These are phyloP conservation scores for Mortierella hygrophila DNA, from an alignment of 192 early-diverging fungal genomes.

Conservation along the genomic window DNA sequence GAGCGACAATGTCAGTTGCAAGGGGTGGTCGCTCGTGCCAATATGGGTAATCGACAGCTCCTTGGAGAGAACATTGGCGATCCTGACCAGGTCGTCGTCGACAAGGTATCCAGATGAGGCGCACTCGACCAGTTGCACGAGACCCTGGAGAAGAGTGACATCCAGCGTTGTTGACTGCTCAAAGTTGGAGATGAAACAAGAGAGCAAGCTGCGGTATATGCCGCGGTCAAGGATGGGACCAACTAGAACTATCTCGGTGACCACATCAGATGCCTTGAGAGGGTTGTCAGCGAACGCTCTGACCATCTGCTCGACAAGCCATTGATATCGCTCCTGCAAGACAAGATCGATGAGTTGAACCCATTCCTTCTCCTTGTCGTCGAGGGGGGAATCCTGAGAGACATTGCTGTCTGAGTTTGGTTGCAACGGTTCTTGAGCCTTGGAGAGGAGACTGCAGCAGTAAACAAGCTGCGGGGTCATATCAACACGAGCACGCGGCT, in stretches of 20 bases:
- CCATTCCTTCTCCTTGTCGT: no score
- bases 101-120: neutral
- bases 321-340: no score
- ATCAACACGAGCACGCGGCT: no score
- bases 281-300: neutral
- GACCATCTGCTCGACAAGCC: neutral
- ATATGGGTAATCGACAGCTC: neutral
- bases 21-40: neutral
- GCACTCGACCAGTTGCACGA: neutral
- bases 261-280: neutral
- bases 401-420: no score
- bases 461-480: no score
- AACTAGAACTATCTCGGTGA: neutral
- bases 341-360: no score
- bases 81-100: neutral
- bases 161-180: neutral
- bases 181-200: neutral
- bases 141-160: neutral
- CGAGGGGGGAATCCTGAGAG: no score
- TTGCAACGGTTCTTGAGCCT: no score
- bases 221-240: neutral
- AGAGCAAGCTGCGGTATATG: neutral
- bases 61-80: neutral
- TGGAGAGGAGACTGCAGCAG: no score
- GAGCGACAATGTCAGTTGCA: neutral